These are phyloP conservation scores for Globisporangium sylvaticum DNA, from an alignment of 352 stramenopile genomes.

Conservation along the genomic window DNA sequence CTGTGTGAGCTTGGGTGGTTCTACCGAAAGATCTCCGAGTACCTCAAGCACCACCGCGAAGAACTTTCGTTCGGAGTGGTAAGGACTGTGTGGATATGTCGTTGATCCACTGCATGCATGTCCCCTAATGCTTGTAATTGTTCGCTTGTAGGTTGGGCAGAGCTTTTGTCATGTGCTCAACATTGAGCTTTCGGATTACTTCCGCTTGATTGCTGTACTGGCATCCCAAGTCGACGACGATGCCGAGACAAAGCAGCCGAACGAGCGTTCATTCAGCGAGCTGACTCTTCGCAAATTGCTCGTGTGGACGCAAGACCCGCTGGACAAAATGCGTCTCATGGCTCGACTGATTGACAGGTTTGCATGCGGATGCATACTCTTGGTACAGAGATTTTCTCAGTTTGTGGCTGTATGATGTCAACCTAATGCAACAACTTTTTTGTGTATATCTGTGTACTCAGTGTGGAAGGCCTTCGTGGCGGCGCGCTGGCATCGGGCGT, in stretches of 20 bases:
- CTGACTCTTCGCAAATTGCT: constrained; percentile 87
- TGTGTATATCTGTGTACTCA: constrained; percentile 13
- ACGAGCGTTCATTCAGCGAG: constrained; percentile 37
- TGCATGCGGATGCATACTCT: too few relatives aligned
- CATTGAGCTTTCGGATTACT: constrained; percentile 90
- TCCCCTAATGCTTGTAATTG: constrained; percentile 1
- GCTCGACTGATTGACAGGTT: constrained; percentile 86
- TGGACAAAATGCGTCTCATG: constrained; percentile 88
- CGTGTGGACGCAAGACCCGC: constrained; percentile 88
- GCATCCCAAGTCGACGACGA: constrained; percentile 88
- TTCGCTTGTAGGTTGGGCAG: constrained; percentile 56
- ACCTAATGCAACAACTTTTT: background rate
- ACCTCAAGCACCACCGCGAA: constrained; percentile 71
- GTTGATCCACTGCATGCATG: background rate
- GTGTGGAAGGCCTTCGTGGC: constrained; percentile 79
- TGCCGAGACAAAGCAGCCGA: constrained; percentile 48
- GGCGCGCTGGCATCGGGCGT: constrained; percentile 88
- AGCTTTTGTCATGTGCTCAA: constrained; percentile 90
- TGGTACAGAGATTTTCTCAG: too few relatives aligned
- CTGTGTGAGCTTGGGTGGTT: constrained; percentile 89
- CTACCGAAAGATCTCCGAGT: constrained; percentile 81
- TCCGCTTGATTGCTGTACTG: constrained; percentile 90
- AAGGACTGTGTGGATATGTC: background rate
- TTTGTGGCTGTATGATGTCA: background rate
- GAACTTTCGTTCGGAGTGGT: constrained; percentile 75